Evolutionary conservation across 768 basidiomycete species (phyloP).

Genomic region (Peribolospora baueri): DNA sequence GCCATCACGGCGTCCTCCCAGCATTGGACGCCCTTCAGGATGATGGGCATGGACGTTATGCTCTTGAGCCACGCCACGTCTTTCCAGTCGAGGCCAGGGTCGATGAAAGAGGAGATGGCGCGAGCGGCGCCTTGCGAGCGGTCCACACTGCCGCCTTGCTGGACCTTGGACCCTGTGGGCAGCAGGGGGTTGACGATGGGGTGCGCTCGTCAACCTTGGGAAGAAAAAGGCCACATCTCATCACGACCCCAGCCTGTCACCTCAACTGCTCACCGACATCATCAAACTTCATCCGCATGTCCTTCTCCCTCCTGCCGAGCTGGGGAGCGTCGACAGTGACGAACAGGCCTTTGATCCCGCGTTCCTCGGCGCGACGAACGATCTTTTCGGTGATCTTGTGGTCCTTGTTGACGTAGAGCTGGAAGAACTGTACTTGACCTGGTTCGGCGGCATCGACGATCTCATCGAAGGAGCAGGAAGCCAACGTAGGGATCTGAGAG

Average conservation of each 20-base stretch:
- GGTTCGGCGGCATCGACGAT: constrained; percentile 63
- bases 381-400: constrained; percentile 58
- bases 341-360: constrained; percentile 77
- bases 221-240: too few species aligned
- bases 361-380: constrained; percentile 61
- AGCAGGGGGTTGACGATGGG: too few species aligned
- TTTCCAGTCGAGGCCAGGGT: constrained; percentile 65
- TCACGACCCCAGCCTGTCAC: not conserved
- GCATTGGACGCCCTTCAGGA: constrained; percentile 71
- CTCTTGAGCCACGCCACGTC: constrained; percentile 53
- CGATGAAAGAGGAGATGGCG: constrained; percentile 91
- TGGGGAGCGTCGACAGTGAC: constrained; percentile 97
- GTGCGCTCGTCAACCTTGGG: too few species aligned
- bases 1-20: constrained; percentile 76
- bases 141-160: constrained; percentile 32
- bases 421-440: constrained; percentile 59
- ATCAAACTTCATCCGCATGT: constrained; percentile 91
- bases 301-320: constrained; percentile 70
- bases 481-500: constrained; percentile 68
- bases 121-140: constrained; percentile 76
- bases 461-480: constrained; percentile 89
- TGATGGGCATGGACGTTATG: constrained; percentile 65
- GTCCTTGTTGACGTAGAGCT: constrained; percentile 85
- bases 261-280: constrained; percentile 25
- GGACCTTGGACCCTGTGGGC: constrained; percentile 25